Conservation (phyloP, 1,284 basidiomycete genomes). For the Cystobasidium pallidum region DNA sequence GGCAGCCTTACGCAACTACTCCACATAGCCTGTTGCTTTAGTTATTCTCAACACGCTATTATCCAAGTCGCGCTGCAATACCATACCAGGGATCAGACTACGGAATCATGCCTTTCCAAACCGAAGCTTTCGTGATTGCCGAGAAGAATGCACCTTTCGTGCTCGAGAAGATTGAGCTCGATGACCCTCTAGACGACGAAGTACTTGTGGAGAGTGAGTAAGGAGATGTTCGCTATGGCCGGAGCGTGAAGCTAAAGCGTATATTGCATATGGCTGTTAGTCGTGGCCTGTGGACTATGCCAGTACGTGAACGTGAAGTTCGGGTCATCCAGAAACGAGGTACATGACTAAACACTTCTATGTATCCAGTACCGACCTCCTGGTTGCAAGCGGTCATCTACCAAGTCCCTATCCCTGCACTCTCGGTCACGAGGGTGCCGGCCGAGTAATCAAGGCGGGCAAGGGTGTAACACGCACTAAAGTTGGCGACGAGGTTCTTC, state of each 20-base stretch:
- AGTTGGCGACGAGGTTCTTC: constrained; percentile 26
- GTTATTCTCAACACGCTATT: too few relatives aligned
- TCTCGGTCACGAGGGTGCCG: constrained; percentile 23
- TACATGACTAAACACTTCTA: background rate
- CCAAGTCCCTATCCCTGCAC: constrained; percentile 11
- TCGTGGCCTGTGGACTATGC: background rate
- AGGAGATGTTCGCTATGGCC: background rate
- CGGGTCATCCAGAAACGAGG: background rate
- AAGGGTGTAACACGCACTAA: constrained; percentile 15
- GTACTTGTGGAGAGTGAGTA: constrained; percentile 24
- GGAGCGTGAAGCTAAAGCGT: background rate
- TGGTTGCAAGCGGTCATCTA: constrained; percentile 8
- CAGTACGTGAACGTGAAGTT: background rate
- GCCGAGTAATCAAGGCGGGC: constrained; percentile 19
- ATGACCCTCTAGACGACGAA: constrained; percentile 13
- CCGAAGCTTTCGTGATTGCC: constrained; percentile 19
- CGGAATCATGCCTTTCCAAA: constrained; percentile 10
- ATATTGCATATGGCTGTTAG: background rate
- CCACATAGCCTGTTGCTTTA: too few relatives aligned
- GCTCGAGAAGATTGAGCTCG: constrained; percentile 26
- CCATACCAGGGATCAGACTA: too few relatives aligned
- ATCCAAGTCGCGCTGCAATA: too few relatives aligned
- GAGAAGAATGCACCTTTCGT: constrained; percentile 20
- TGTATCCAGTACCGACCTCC: constrained; percentile 4
- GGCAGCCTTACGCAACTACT: too few relatives aligned